These are phyloP conservation scores for Myriosclerotinia scirpicola DNA, from an alignment of 2,329 filamentous ascomycete genomes.

Conservation along the genomic window DNA sequence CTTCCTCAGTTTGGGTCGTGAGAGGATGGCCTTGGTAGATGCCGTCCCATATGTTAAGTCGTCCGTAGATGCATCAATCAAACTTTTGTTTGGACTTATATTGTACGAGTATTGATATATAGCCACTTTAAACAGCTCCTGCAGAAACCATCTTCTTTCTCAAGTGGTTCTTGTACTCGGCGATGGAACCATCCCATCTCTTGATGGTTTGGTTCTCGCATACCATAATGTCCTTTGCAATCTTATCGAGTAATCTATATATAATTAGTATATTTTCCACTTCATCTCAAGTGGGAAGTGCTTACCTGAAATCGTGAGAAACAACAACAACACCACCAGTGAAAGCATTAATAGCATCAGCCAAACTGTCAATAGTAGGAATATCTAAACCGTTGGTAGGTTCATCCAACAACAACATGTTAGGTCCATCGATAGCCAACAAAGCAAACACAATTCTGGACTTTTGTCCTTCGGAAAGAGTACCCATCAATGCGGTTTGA, in stretches of 20 bases:
- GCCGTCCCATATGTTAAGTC: slow-evolving; percentile 13
- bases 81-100: slow-evolving; percentile 19
- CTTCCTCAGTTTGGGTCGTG: slow-evolving; percentile 16
- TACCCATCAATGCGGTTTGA: slow-evolving; percentile 97
- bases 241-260: slow-evolving; percentile 88
- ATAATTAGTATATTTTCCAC: slow-evolving; percentile 40
- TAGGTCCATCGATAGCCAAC: slow-evolving; percentile 90
- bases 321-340: slow-evolving; percentile 97
- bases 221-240: slow-evolving; percentile 98
- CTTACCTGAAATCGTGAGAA: slow-evolving; percentile 97
- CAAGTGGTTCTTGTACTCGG: slow-evolving; percentile 96
- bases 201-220: slow-evolving; percentile 97
- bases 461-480: slow-evolving; percentile 96
- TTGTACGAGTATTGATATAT: slow-evolving; percentile 8
- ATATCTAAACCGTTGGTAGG: slow-evolving; percentile 99
- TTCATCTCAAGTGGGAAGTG: slow-evolving; percentile 15
- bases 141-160: slow-evolving; percentile 96
- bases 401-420: slow-evolving; percentile 98
- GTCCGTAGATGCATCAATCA: slow-evolving; percentile 19
- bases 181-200: slow-evolving; percentile 85
- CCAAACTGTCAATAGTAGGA: slow-evolving; percentile 94
- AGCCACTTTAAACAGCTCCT: slow-evolving; percentile 71
- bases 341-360: slow-evolving; percentile 93
- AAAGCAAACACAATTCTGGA: slow-evolving; percentile 97
- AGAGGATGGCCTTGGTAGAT: neutral